A percentile compares a stretch with the other conserved stretches of the same genome.
phyloP scores from a whole-genome alignment of 805 yeast genomes.

The Kodamaea kaohsiungensis region DNA sequence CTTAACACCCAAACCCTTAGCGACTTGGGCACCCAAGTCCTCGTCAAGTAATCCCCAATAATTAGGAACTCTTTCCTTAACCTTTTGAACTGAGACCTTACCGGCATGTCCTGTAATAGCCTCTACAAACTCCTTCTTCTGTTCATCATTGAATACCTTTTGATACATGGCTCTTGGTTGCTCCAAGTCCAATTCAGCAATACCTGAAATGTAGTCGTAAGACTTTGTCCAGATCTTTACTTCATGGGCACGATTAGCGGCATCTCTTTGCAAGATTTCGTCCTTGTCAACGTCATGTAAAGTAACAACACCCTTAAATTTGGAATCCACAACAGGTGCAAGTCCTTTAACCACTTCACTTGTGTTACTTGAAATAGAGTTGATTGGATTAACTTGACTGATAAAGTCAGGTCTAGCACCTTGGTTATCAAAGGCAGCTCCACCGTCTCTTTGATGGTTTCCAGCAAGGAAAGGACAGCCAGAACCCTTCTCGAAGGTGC shows the following conservation, averaged over 20 bases:
- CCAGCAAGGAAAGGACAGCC: slow-evolving; percentile 30
- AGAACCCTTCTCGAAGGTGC: slow-evolving; percentile 24
- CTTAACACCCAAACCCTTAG: slow-evolving; percentile 41
- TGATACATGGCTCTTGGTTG: slow-evolving; percentile 47
- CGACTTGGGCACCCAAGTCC: slow-evolving; percentile 41
- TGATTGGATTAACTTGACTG: slow-evolving; percentile 39
- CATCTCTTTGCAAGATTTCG: slow-evolving; percentile 28
- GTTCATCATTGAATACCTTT: slow-evolving; percentile 35
- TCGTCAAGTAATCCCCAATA: slow-evolving; percentile 44
- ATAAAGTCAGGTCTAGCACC: slow-evolving; percentile 55
- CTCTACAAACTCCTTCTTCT: slow-evolving; percentile 33
- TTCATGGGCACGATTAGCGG: slow-evolving; percentile 35
- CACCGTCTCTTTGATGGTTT: slow-evolving; percentile 26
- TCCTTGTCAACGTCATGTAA: slow-evolving; percentile 23
- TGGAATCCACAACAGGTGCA: slow-evolving; percentile 21
- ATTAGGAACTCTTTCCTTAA: slow-evolving; percentile 41
- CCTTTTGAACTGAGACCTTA: slow-evolving; percentile 23
- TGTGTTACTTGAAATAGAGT: slow-evolving; percentile 21
- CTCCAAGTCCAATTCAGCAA: slow-evolving; percentile 45
- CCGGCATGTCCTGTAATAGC: slow-evolving; percentile 43
- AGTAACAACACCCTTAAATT: slow-evolving; percentile 36
- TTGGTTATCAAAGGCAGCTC: slow-evolving; percentile 27
- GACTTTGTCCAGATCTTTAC: slow-evolving; percentile 35
- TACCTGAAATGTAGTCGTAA: slow-evolving; percentile 40
- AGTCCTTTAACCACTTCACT: slow-evolving; percentile 20